phyloP scores from a whole-genome alignment of 1,139 yeast genomes.

The Pichia sp. region DNA sequence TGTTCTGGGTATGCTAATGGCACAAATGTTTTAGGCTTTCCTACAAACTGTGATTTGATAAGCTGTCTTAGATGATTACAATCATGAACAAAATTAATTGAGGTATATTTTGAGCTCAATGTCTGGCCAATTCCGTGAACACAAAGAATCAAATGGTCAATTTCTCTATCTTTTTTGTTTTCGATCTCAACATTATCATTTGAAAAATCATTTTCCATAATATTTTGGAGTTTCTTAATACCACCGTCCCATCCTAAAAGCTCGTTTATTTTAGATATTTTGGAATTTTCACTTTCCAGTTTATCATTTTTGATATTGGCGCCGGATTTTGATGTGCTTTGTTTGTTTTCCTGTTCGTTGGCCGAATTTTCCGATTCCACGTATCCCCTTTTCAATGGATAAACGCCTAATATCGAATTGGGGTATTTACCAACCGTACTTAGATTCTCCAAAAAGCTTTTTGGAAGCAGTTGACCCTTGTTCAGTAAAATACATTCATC shows the following conservation, averaged over 20 bases:
- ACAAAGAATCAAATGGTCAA: conserved; percentile 77
- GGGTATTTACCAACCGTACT: conserved; percentile 9
- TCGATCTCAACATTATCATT: conserved; percentile 26
- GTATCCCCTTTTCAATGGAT: conserved; percentile 26
- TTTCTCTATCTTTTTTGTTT: conserved; percentile 37
- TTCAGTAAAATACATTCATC: conserved; percentile 30
- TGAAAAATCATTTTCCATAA: conserved; percentile 46
- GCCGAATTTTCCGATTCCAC: conserved; percentile 2
- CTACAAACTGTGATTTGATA: conserved; percentile 47
- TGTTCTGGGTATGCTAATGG: conserved; percentile 30
- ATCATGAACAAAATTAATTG: conserved; percentile 82
- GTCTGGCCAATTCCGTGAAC: conserved; percentile 94
- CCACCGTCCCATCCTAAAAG: conserved; percentile 3
- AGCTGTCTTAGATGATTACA: conserved; percentile 62
- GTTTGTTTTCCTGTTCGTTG: conserved; percentile 7
- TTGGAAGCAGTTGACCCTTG: conserved; percentile 19
- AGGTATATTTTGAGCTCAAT: conserved; percentile 69
- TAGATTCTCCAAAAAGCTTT: conserved; percentile 16
- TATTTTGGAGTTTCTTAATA: conserved; percentile 30
- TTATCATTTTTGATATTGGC: neutral
- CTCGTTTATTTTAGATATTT: neutral
- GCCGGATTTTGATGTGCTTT: neutral
- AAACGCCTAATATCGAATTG: conserved; percentile 22
- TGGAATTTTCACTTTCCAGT: neutral
- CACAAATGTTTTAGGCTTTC: conserved; percentile 31